A percentile compares a stretch with the other conserved stretches of the same genome.
phyloP scores from a whole-genome alignment of 352 stramenopile genomes.

The Phytophthora ramorum region DNA sequence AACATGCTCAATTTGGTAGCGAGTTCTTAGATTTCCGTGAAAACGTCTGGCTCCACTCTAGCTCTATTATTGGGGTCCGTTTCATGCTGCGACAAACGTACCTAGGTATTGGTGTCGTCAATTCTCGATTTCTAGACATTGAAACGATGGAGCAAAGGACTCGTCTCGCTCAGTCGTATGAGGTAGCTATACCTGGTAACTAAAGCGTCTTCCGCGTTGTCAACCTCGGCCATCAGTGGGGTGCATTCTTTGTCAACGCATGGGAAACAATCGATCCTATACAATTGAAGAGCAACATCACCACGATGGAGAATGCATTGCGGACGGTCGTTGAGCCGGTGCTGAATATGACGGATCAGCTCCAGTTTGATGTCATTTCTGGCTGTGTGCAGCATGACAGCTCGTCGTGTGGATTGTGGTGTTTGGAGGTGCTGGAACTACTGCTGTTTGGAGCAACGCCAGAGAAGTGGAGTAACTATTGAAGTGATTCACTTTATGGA shows the following conservation, averaged over 20 bases:
- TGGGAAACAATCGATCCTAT: neutral
- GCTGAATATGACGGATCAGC: constrained; percentile 10
- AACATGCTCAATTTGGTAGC: neutral
- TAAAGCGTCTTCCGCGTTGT: constrained; percentile 1
- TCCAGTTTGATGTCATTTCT: constrained; percentile 4
- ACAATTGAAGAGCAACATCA: neutral
- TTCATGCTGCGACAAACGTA: neutral
- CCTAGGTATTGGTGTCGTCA: neutral
- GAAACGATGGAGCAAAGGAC: neutral
- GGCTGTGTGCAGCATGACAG: constrained; percentile 7
- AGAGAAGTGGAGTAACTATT: constrained; percentile 9
- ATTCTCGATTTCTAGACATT: constrained; percentile 2
- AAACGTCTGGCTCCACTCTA: constrained; percentile 6
- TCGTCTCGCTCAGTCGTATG: neutral
- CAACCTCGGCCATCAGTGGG: constrained; percentile 2
- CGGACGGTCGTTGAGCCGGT: neutral
- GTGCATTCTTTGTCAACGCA: constrained; percentile 3
- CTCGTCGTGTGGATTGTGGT: constrained; percentile 7
- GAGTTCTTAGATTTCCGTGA: constrained; percentile 8
- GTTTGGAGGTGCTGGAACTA: constrained; percentile 12
- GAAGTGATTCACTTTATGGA: constrained; percentile 10
- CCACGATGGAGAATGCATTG: neutral
- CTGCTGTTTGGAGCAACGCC: constrained; percentile 14
- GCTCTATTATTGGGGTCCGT: neutral
- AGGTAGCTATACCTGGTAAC: neutral